Evolutionary conservation across 2,329 filamentous ascomycete genomes (phyloP).

Genomic region (Fusarium pseudograminearum): DNA sequence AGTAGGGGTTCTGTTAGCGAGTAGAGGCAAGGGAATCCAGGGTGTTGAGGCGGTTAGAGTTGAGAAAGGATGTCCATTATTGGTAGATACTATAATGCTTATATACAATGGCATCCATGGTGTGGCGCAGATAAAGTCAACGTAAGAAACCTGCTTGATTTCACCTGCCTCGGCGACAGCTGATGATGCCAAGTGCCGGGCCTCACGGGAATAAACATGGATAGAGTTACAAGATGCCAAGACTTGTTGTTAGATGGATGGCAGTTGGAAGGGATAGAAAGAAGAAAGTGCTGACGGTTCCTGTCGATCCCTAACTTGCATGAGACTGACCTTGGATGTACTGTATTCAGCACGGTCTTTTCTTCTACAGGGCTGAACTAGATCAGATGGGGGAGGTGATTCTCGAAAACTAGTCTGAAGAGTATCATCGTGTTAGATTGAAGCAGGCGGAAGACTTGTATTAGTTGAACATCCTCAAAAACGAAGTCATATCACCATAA

Average conservation of each 20-base stretch:
- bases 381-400: conserved; percentile 1
- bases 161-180: neutral
- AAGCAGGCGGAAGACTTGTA: neutral
- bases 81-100: neutral
- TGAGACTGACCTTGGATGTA: neutral
- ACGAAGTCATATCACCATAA: too few relatives aligned
- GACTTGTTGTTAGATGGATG: neutral
- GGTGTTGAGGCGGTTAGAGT: neutral
- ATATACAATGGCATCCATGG: neutral
- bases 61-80: neutral
- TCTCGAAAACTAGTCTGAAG: neutral
- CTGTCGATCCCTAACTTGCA: conserved; percentile 13
- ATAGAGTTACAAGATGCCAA: neutral
- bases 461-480: too few relatives aligned
- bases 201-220: conserved; percentile 21
- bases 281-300: conserved; percentile 7
- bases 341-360: conserved; percentile 14
- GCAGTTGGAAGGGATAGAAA: neutral
- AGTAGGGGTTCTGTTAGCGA: conserved; percentile 2
- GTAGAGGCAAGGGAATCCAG: neutral
- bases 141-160: neutral
- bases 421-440: neutral
- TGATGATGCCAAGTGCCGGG: neutral
- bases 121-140: too few relatives aligned
- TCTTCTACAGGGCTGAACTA: conserved; percentile 15